Evolutionary conservation across 441 rosid genomes (phyloP).

Genomic region (Mallotus japonicus): DNA sequence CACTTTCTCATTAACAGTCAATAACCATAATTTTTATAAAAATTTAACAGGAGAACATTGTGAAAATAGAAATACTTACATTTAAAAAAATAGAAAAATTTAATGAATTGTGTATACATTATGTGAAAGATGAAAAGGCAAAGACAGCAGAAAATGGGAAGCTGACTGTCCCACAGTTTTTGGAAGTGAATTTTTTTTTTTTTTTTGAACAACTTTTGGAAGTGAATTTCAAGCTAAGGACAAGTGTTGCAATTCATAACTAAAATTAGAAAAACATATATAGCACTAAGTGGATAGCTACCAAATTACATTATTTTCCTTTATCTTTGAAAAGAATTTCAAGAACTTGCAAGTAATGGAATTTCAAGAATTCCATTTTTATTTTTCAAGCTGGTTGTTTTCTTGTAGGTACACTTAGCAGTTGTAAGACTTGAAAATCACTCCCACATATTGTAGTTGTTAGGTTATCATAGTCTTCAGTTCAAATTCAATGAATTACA

Average conservation of each 20-base stretch:
- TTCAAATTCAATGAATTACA: too few relatives aligned
- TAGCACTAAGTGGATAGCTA: background rate
- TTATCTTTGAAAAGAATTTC: background rate
- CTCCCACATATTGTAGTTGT: background rate
- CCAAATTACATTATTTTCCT: background rate
- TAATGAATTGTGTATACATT: too few relatives aligned
- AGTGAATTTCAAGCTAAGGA: slow-evolving; percentile 10
- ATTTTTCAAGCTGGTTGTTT: background rate
- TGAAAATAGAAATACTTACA: too few relatives aligned
- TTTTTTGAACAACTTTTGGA: too few relatives aligned
- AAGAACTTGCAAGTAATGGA: too few relatives aligned
- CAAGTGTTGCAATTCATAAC: too few relatives aligned
- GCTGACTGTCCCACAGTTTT: background rate
- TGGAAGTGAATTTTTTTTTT: slow-evolving; percentile 13
- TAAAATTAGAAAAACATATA: too few relatives aligned
- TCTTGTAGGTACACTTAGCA: background rate
- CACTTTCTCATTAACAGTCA: too few relatives aligned
- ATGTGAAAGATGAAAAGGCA: background rate
- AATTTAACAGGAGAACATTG: too few relatives aligned
- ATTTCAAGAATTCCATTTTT: background rate
- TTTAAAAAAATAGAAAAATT: too few relatives aligned
- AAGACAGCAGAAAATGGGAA: background rate
- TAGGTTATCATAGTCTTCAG: background rate
- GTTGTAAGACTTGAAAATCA: background rate
- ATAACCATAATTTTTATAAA: too few relatives aligned